Evolutionary conservation across 2,329 filamentous ascomycete species (phyloP), one percentile per base, ranked within the genome.

Genomic region (Colletotrichum phormii): DNA sequence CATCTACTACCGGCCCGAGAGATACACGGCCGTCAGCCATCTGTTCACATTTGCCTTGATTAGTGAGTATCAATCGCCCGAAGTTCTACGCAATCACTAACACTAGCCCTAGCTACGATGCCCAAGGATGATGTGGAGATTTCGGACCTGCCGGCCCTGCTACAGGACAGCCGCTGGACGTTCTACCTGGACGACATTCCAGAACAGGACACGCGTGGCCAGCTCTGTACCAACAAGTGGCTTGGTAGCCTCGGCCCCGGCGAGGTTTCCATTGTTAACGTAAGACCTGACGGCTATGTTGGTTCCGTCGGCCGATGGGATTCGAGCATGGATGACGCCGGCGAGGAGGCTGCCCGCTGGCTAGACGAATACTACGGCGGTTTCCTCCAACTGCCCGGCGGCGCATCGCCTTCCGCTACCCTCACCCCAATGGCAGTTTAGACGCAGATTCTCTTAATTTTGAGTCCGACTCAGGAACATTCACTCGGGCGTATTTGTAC

Each of bases 231-330:
- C 11, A 87, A 91, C 77, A 94, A 93, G 80, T 95, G 92, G 92
- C 84, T 93, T 7, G 91, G 90, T 53, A 86, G 84, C 58, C 82
- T 94, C 3, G 83, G 82, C 0, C 83, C 85, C 0, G 84, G 86
- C 11, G 88, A 92, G 75, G 87, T 92, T 6, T 90, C 89, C 5
- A 87, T 94, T 53, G 84, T 92, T 53, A 91, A 92, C 76, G 90
- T 95, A 1, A 86, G 93, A 5, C 93, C 93, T 0, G 93, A 95
- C 80, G 92, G 93, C 12, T 95, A 94, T 79, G 89, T 94, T 5
- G 93, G 92, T 1, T 90, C 87, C n/a, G 81, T 93, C 29, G 84
- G 86, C 57, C 82, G 86, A 53, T 89, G 87, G 86, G 86, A 88
- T 77, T 84, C 86, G 42, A 84, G 83, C 75, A 78, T 87, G 33